These are phyloP conservation scores for Chrysochromulina tobinii DNA, from an alignment of 78 protist genomes.

Conservation along the genomic window DNA sequence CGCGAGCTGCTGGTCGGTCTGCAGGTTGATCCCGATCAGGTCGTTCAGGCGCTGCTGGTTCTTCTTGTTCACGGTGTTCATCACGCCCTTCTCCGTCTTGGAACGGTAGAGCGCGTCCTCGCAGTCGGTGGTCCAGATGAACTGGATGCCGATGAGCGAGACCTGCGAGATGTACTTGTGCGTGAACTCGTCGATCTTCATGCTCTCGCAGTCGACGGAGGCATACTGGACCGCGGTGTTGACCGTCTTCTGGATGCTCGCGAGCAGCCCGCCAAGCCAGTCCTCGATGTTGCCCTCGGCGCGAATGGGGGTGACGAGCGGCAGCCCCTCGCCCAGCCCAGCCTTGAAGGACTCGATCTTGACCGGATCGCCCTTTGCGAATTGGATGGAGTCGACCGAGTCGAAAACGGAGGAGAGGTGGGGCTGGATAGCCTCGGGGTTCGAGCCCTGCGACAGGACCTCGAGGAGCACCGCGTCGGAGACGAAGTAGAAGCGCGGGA, in stretches of 20 bases:
- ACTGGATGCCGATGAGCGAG: slow-evolving; percentile 73
- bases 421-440: slow-evolving; percentile 67
- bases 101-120: slow-evolving; percentile 57
- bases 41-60: slow-evolving; percentile 41
- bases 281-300: slow-evolving; percentile 82
- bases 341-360: slow-evolving; percentile 46
- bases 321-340: slow-evolving; percentile 58
- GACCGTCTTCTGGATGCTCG: slow-evolving; percentile 51
- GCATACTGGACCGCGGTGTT: background rate
- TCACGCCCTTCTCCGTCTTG: background rate
- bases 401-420: slow-evolving; percentile 69
- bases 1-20: background rate
- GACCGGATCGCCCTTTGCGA: background rate
- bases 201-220: background rate
- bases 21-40: slow-evolving; percentile 55
- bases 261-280: slow-evolving; percentile 64
- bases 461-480: slow-evolving; percentile 70
- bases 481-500: slow-evolving; percentile 79
- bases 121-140: slow-evolving; percentile 78
- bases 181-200: slow-evolving; percentile 61
- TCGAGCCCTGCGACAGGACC: slow-evolving; percentile 55
- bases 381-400: slow-evolving; percentile 2
- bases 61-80: background rate
- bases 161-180: slow-evolving; percentile 71
- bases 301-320: background rate